Evolutionary conservation across 345 rosid genomes (phyloP), one percentile per base, ranked within the genome.

Genomic region (Eutrema heterophyllum): DNA sequence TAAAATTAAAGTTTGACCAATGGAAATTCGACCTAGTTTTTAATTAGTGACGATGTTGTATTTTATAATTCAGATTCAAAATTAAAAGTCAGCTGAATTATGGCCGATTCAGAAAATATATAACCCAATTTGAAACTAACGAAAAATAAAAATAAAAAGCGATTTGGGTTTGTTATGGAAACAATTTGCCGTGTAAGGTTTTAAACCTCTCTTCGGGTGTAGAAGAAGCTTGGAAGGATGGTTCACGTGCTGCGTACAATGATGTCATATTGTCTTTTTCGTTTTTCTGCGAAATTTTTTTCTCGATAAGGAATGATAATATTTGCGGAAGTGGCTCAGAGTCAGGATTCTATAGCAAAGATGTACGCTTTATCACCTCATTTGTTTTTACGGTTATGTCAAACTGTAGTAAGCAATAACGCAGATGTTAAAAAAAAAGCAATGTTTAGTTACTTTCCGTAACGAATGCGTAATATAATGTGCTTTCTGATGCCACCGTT

Each of bases 211-310:
- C 21, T 12, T 21, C 13, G 32, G 16, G 67, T 5, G 7, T 35
- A 57, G 16, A 45, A 45, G 67, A 54, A 54, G 14, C 10, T 51
- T 43, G 24, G 5, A 12, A 44, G 56, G 27, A 45, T 50, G 27
- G 51, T 65, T 66, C 78, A 73, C 78, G 78, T 73, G 78, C 48
- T 16, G 58, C n/a, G 38, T 48, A 66, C 60, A 74, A 57, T 74
- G 67, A 74, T 66, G 66, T 56, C 59, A 65, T 21, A 21, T 32
- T 56, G 41, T 65, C 57, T 49, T 51, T 64, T 33, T 64, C 6
- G 8, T 39, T 32, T 38, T 11, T 55, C 53, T 51, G 43, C 18
- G 12, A 35, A 27, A 0, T 16, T 21, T 21, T 0, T 45, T 30
- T 2, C 54, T n/a, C 14, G 33, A 49, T 49, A 21, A 35, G 33